Base-by-base conservation (phyloP, 2,329 filamentous ascomycete species). In the Clonostachys sp. region DNA sequence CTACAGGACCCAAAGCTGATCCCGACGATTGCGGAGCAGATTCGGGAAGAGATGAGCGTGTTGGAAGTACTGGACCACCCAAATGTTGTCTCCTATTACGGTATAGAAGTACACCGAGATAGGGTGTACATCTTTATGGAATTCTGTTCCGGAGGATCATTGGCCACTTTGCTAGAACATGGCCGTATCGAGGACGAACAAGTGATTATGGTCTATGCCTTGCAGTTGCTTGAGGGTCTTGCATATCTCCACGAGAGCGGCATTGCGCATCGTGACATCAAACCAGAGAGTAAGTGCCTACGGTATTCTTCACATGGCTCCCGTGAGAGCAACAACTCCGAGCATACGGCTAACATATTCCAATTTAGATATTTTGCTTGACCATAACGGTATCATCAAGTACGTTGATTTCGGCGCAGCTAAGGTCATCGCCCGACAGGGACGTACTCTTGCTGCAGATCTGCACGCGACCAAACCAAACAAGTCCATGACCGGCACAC, bases 101-200 rank as follows among this genome's bases (percentile, higher is more conserved):
- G 94, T 49, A 97, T 99, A 60, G 94, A 99, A 66, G 94, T 96
- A 4, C 94, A 99, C 68, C 83, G 94, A 53, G 94, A 99, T 74
- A 94, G 96, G 62, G 94, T 99, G n/a, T 99, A 97, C 68, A 96
- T 99, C 56, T 99, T 99, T 65, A 99, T 99, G 94, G 94, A 99
- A 67, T 97, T 95, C 68, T 99, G 94, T 66, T 95, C 91, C 5
- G 92, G 94, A 45, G 94, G 94, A 17, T 97, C 92, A 14, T 76
- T 99, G 44, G 91, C 94, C 40, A 87, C 82, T 45, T 73, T 99
- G 45, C 75, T 99, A 40, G 94, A 99, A 65, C 92, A 99, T 61
- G 94, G 94, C 12, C 87, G 94, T 39, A 96, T 99, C 53, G 94
- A 96, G 71, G 95, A 97, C 61, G 94, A 99, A 65, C 94, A 91